A percentile compares a stretch with the other conserved stretches of the same genome.
phyloP scores from a whole-genome alignment of 2,329 filamentous ascomycete genomes.

The Thermoascus crustaceus region DNA sequence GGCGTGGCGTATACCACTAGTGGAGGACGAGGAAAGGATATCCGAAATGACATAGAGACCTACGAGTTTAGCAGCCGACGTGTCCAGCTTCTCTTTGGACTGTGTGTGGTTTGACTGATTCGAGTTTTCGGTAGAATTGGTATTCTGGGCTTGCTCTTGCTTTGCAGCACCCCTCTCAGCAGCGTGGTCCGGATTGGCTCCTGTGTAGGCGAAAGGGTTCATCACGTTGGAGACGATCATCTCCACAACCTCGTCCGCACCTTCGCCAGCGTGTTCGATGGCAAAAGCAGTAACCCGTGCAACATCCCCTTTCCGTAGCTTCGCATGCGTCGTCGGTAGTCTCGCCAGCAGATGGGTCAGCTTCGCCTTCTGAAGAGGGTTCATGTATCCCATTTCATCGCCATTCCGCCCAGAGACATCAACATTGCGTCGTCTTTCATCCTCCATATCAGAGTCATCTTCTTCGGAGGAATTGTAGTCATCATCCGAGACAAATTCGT shows the following conservation, averaged over 20 bases:
- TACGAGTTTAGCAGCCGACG: constrained; percentile 65
- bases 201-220: constrained; percentile 64
- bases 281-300: constrained; percentile 81
- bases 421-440: constrained; percentile 37
- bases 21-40: constrained; percentile 68
- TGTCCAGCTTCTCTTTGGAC: constrained; percentile 48
- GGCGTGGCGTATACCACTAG: constrained; percentile 68
- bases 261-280: constrained; percentile 74
- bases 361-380: constrained; percentile 75
- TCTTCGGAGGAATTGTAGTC: constrained; percentile 85
- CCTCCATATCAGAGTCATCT: constrained; percentile 52
- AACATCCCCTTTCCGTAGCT: constrained; percentile 74
- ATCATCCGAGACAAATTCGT: constrained; percentile 72
- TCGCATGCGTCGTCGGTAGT: constrained; percentile 66
- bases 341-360: constrained; percentile 76
- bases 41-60: constrained; percentile 75
- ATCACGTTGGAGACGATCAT: constrained; percentile 77
- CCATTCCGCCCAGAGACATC: constrained; percentile 30
- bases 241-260: constrained; percentile 85
- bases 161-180: constrained; percentile 21
- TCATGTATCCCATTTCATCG: constrained; percentile 59
- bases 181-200: constrained; percentile 53
- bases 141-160: constrained; percentile 26
- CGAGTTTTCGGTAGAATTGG: constrained; percentile 22
- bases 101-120: constrained; percentile 27